Percentiles rank a stretch among this genome's conserved stretches.
phyloP scores from a whole-genome alignment of 2,329 filamentous ascomycete species.

The Tolypocladium pustulatum region DNA sequence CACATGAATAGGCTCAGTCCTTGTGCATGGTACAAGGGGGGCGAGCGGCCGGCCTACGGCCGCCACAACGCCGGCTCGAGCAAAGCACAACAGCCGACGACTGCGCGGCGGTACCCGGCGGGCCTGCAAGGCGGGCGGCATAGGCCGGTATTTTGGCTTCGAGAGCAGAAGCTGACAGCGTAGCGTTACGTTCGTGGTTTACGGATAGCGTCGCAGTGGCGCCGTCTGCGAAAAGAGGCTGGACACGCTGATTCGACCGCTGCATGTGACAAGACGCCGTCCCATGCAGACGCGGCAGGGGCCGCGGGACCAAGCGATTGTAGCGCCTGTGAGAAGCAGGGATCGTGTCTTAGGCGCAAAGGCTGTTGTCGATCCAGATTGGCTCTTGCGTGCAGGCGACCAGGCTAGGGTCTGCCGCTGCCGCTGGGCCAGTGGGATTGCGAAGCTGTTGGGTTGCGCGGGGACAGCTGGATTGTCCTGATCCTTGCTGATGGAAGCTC shows the following conservation, averaged over 20 bases:
- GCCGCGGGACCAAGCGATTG: conserved; percentile 35
- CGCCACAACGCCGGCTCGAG: neutral
- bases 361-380: conserved; percentile 28
- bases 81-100: neutral
- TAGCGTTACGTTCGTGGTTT: conserved; percentile 3
- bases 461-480: neutral
- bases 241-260: conserved; percentile 6
- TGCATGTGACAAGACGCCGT: conserved; percentile 31
- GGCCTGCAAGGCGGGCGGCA: neutral
- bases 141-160: neutral
- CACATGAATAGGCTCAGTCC: neutral
- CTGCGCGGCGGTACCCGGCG: neutral
- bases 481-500: neutral
- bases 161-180: neutral
- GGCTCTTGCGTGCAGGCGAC: conserved; percentile 23
- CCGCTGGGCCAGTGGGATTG: conserved; percentile 4
- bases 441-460: neutral
- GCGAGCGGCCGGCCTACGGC: neutral
- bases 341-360: conserved; percentile 9
- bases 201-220: conserved; percentile 1
- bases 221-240: neutral
- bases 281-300: conserved; percentile 34
- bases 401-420: conserved; percentile 8
- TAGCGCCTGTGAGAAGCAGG: conserved; percentile 22
- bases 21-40: neutral